These are phyloP conservation scores for Nephelium lappaceum DNA, from an alignment of 345 rosid species.

Conservation along the genomic window DNA sequence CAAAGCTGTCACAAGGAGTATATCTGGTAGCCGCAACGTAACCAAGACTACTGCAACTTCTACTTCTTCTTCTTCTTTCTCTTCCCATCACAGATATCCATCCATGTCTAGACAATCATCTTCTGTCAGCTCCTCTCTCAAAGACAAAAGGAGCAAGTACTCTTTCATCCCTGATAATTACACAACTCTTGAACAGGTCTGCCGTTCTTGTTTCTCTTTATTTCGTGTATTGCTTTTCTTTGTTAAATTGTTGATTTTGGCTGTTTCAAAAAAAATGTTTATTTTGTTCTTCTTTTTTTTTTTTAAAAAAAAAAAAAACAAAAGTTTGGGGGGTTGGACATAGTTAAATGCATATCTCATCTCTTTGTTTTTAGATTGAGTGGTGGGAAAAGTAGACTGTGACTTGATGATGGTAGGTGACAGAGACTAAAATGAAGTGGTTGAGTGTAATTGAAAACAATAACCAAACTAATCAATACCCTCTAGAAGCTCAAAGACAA, in stretches of 20 bases:
- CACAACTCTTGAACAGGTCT: slow-evolving; percentile 44
- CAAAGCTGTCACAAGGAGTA: not conserved
- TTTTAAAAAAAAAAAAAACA: too few species aligned
- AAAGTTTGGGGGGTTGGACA: not conserved
- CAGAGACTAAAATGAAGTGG: not conserved
- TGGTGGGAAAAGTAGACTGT: not conserved
- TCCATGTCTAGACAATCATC: slow-evolving; percentile 7
- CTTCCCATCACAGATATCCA: not conserved
- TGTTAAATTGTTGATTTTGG: not conserved
- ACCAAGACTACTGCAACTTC: not conserved
- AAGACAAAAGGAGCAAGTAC: slow-evolving; percentile 30
- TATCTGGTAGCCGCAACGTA: not conserved
- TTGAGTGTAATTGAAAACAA: too few species aligned
- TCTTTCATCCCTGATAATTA: slow-evolving; percentile 42
- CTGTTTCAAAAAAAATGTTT: too few species aligned
- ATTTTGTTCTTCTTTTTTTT: not conserved
- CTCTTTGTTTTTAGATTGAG: not conserved
- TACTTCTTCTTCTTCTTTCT: not conserved
- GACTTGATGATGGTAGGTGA: not conserved
- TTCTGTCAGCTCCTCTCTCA: slow-evolving; percentile 2
- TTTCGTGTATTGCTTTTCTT: not conserved
- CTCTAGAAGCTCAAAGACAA: not conserved
- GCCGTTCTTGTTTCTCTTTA: not conserved
- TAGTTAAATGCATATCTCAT: not conserved
- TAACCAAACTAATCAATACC: not conserved